Percentiles rank a stretch among this genome's conserved stretches.
Conservation (phyloP, 257 asterid species). For the Solanum pennellii region DNA sequence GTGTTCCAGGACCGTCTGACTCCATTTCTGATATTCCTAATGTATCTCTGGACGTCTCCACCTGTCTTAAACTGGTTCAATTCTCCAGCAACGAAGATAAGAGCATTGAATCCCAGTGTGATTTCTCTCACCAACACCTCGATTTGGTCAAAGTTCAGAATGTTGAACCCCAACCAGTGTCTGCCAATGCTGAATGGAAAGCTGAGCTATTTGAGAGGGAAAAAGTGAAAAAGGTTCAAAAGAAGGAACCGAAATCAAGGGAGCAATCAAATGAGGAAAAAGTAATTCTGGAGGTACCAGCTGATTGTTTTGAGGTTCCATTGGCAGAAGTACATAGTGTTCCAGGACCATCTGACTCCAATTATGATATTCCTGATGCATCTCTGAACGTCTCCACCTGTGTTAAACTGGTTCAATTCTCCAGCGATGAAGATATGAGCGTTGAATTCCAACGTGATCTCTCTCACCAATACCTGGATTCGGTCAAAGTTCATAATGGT, state of each 20-base stretch:
- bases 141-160: conserved; percentile 20
- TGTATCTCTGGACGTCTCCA: conserved; percentile 10
- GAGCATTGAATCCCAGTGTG: conserved; percentile 22
- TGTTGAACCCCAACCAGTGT: conserved; percentile 21
- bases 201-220: conserved; percentile 40
- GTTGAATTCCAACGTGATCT: conserved; percentile 23
- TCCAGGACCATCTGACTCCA: conserved; percentile 20
- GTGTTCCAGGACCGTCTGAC: conserved; percentile 25
- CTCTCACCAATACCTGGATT: conserved; percentile 19
- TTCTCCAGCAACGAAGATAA: conserved; percentile 25
- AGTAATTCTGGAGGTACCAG: conserved; percentile 11
- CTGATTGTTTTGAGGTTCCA: conserved; percentile 30
- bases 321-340: conserved; percentile 29
- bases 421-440: conserved; percentile 22
- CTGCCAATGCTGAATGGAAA: conserved; percentile 30
- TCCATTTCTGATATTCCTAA: background rate
- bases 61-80: conserved; percentile 17
- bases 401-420: conserved; percentile 23
- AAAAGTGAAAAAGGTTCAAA: conserved; percentile 65
- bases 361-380: background rate
- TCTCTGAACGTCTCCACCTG: conserved; percentile 12
- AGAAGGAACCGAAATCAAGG: conserved; percentile 61
- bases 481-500: conserved; percentile 18
- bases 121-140: conserved; percentile 17
- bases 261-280: conserved; percentile 30